Conservation (phyloP, 1,139 yeast species). For the Candida buenavistaensis region DNA sequence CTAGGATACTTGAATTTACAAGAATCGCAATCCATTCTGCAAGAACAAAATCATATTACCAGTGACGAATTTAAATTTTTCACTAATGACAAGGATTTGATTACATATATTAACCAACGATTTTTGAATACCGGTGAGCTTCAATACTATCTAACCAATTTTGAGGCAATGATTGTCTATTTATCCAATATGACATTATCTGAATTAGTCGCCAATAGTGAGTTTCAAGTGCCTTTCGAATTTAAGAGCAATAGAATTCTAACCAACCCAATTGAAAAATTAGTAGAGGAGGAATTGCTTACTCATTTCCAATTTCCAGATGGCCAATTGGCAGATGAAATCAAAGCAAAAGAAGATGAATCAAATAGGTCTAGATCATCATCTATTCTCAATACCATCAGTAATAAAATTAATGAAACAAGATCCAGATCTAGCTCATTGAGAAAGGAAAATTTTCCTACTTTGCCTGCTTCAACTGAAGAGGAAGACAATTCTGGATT, state of each 20-base stretch:
- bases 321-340: slow-evolving; percentile 23
- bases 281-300: slow-evolving; percentile 35
- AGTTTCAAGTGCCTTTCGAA: slow-evolving; percentile 8
- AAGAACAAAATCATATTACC: slow-evolving; percentile 9
- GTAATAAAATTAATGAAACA: slow-evolving; percentile 30
- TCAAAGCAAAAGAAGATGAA: slow-evolving; percentile 15
- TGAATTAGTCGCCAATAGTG: slow-evolving; percentile 23
- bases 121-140: slow-evolving; percentile 42
- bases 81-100: slow-evolving; percentile 31
- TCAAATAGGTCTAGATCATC: slow-evolving; percentile 36
- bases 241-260: slow-evolving; percentile 20
- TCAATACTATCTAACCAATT: slow-evolving; percentile 41
- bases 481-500: slow-evolving; percentile 18
- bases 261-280: slow-evolving; percentile 20
- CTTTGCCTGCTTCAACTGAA: slow-evolving; percentile 17
- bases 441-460: slow-evolving; percentile 31
- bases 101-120: slow-evolving; percentile 26
- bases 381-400: slow-evolving; percentile 39
- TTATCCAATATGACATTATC: slow-evolving; percentile 37
- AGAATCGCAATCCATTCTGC: slow-evolving; percentile 11
- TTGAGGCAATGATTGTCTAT: slow-evolving; percentile 43
- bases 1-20: slow-evolving; percentile 27
- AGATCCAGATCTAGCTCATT: slow-evolving; percentile 36
- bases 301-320: slow-evolving; percentile 33
- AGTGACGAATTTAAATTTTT: slow-evolving; percentile 22